Base-by-base conservation (phyloP, 2,329 filamentous ascomycete genomes). In the Helicocarpus griseus region DNA sequence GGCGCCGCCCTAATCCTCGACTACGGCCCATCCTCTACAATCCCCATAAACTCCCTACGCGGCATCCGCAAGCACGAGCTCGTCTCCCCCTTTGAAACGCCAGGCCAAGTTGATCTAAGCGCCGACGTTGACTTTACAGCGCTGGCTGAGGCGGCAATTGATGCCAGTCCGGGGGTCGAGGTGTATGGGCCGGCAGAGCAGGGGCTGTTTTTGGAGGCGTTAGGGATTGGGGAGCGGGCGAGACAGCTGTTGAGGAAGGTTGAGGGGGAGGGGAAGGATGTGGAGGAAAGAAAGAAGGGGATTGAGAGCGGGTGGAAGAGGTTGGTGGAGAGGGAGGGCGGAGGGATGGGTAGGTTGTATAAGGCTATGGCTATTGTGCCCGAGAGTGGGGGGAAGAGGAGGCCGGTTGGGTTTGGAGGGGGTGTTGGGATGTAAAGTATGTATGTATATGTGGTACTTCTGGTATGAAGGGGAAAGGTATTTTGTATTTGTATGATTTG, bases 1-100 rank as follows among this genome's bases (percentile, higher is more conserved):
- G 93, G 93, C 47, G 93, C 90, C 7, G 93, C 91, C 0, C 76
- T 98, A n/a, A 88, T 98, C 60, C 81, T 98, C 43, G 93, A 98
- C 72, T 98, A 98, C 70, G 93, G 93, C 17, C 86, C 91, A 4
- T 69, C 81, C 2, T 76, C 82, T 53, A 86, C 80, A 0, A 83
- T 98, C 46, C 93, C 93, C 2, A 75, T 86, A 54, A 95, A 95
- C 75, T 94, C 89, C 0, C 78, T 98, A 21, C 86, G 93, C 29
- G 93, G 93, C 21, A 97, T 98, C 67, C 80, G 83, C 33, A 74
- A 77, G 13, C 93, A 98, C 71, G 73, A 76, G 22, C 77, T 78
- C 22, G 86, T 95, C 43, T 89, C 83, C 21, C 89, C 93, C 3
- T 89, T 98, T 61, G 77, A 79, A 1, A 76, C 81, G 5, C 87